Base-by-base conservation (phyloP, 2,329 filamentous ascomycete genomes). In the Lachnum nothofagi region DNA sequence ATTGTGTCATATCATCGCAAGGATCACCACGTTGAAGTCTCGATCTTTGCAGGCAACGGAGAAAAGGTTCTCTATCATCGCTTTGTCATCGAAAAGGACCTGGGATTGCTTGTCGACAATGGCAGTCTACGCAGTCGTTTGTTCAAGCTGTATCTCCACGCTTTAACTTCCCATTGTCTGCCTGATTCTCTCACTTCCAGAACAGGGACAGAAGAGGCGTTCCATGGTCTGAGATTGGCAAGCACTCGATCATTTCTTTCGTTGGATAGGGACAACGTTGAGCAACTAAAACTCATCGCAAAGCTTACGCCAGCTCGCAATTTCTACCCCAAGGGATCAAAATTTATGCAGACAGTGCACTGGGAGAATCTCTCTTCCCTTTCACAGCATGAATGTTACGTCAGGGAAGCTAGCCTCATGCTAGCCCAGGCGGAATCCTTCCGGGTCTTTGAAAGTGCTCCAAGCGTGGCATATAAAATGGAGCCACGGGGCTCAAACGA, bases 171-270 rank as follows among this genome's bases (percentile, higher is more conserved):
- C 0, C 70, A 71, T 42, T 76, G 69, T 22, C 61, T 79, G 10
- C 42, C 49, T 8, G 57, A 59, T 40, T 2, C 19, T 14, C 51
- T 62, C 4, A 59, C 56, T 14, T 53, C 46, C 0, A 61, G 63
- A 4, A 83, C 77, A 0, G 80, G 80, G 0, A 79, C 76, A 0
- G 79, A 83, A 53, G 62, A 75, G 39, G 75, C 78, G 0, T 55
- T 83, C 0, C 53, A 58, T 0, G 76, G 79, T 1, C 59, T 83
- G 0, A 37, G 49, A 0, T 77, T 74, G 0, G n/a, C n/a, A n/a
- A n/a, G n/a, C n/a, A n/a, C n/a, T n/a, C n/a, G n/a, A n/a, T n/a
- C n/a, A n/a, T n/a, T n/a, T n/a, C n/a, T n/a, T n/a, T n/a, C n/a
- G n/a, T n/a, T n/a, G n/a, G n/a, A n/a, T n/a, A n/a, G n/a, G n/a